Conservation (phyloP, 371 early-diverging fungal species). For the Funneliformis caledonium region DNA sequence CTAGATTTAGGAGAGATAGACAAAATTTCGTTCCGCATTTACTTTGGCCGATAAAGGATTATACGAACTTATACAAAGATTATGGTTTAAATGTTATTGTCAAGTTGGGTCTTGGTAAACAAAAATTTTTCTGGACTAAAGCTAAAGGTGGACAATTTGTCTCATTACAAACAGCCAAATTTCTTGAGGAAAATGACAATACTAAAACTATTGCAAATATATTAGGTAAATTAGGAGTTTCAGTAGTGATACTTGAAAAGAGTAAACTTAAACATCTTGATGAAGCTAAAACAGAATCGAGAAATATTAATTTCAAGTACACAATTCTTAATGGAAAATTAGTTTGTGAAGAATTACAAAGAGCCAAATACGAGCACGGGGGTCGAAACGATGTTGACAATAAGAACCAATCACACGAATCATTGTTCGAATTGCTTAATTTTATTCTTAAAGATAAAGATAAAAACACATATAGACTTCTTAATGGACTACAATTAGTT, state of each 20-base stretch:
- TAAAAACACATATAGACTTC: neutral
- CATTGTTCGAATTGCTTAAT: neutral
- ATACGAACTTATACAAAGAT: neutral
- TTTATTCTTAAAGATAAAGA: neutral
- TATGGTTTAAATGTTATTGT: neutral
- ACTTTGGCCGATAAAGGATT: neutral
- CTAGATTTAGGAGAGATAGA: neutral
- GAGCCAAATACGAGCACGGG: neutral
- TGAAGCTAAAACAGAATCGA: neutral
- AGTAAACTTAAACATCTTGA: neutral
- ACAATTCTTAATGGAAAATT: neutral
- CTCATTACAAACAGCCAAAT: neutral
- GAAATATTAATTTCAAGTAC: neutral
- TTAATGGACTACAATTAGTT: neutral
- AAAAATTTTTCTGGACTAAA: constrained; percentile 10
- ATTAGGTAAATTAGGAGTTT: neutral
- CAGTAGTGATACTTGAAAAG: neutral
- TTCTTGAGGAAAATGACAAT: neutral
- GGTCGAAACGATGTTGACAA: neutral
- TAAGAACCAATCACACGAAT: neutral
- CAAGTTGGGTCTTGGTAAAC: neutral
- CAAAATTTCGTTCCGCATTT: neutral
- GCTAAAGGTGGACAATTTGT: constrained; percentile 13
- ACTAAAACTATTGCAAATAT: neutral
- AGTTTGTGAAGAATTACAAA: neutral